Conservation (phyloP, 78 protist genomes). For the Cavenderia fasciculata region DNA sequence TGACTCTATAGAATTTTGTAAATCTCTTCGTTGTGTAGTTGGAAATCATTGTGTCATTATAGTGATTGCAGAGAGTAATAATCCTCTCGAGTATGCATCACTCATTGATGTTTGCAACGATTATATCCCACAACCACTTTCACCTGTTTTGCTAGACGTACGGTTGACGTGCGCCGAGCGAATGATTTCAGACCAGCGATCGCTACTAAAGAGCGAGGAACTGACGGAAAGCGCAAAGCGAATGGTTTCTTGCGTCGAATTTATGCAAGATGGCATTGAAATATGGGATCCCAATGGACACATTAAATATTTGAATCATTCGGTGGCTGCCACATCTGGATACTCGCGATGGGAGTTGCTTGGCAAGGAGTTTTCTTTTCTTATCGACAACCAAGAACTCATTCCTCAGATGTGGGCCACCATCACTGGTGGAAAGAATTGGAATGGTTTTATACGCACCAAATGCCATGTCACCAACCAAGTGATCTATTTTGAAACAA, state of each 20-base stretch:
- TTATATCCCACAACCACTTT: constrained; percentile 39
- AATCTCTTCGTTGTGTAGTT: background rate
- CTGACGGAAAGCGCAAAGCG: constrained; percentile 16
- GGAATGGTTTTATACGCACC: constrained; percentile 47
- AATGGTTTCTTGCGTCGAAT: constrained; percentile 47
- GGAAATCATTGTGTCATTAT: background rate
- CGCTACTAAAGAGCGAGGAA: background rate
- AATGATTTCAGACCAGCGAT: constrained; percentile 7
- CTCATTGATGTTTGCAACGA: constrained; percentile 33
- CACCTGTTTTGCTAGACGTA: constrained; percentile 26
- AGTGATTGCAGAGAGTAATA: background rate
- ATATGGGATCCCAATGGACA: constrained; percentile 63
- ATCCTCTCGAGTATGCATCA: constrained; percentile 28
- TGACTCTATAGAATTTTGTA: constrained; percentile 2
- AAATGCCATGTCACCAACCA: constrained; percentile 8
- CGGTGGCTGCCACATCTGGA: constrained; percentile 6
- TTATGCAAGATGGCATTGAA: constrained; percentile 37
- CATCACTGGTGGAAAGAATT: constrained; percentile 16
- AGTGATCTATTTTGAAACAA: constrained; percentile 16
- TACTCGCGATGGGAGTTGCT: constrained; percentile 51
- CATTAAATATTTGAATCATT: constrained; percentile 44
- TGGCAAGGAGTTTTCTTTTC: constrained; percentile 23
- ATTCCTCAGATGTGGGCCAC: constrained; percentile 64
- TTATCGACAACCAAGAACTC: constrained; percentile 38
- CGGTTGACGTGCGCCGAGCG: constrained; percentile 25